These are phyloP conservation scores for Carpinus viminea DNA, from an alignment of 306 rosid species.

Conservation along the genomic window DNA sequence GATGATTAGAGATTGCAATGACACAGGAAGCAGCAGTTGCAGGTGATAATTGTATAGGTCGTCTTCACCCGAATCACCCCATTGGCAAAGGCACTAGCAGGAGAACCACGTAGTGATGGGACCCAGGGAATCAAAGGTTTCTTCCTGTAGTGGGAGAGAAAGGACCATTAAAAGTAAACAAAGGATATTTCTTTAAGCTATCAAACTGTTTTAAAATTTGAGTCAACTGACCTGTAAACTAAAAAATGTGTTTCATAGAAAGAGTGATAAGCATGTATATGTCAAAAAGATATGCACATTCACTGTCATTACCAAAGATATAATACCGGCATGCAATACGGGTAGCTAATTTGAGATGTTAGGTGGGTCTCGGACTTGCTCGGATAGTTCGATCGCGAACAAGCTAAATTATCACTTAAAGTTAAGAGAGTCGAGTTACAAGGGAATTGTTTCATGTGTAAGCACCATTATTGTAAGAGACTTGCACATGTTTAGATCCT, in stretches of 20 bases:
- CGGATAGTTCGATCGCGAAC: too few relatives aligned
- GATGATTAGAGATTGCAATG: not conserved
- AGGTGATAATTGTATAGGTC: not conserved
- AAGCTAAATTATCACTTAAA: too few relatives aligned
- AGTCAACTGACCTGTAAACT: not conserved
- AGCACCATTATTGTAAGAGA: slow-evolving; percentile 2
- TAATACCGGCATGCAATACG: not conserved
- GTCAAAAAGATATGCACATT: not conserved
- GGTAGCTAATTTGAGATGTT: too few relatives aligned
- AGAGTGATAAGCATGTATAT: not conserved
- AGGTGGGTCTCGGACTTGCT: too few relatives aligned
- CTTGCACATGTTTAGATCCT: slow-evolving; percentile 25
- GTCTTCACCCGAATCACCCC: slow-evolving; percentile 6
- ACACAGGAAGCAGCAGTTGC: not conserved
- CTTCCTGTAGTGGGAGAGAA: slow-evolving; percentile 32
- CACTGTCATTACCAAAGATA: not conserved
- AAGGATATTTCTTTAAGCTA: not conserved
- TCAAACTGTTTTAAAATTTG: not conserved
- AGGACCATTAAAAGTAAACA: slow-evolving; percentile 8
- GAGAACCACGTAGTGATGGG: slow-evolving; percentile 33
- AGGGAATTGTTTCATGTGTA: slow-evolving; percentile 14
- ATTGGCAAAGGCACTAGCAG: slow-evolving; percentile 21
- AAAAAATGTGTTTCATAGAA: not conserved
- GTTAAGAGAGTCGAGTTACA: too few relatives aligned
- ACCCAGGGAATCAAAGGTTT: slow-evolving; percentile 33